Base-by-base conservation (phyloP, 805 yeast species). In the Saccharomycopsis amapae region DNA sequence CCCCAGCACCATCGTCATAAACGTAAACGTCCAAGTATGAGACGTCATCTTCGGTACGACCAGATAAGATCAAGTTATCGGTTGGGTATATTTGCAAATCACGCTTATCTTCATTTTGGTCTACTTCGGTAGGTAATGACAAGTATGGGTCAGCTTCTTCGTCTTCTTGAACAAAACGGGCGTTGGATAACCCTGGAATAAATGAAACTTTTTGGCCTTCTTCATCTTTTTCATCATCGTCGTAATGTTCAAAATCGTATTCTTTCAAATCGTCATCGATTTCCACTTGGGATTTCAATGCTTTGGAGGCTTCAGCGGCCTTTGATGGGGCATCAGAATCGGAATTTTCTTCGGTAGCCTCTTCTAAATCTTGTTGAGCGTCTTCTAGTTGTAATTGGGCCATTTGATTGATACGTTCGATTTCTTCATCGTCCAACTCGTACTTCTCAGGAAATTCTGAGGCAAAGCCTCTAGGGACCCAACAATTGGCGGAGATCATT, bases 401-500 rank as follows among this genome's bases (percentile, higher is more conserved):
- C 77, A 93, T 73, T 54, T 79, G 78, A 51, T 81, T 76, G 60
- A 93, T 88, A 65, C 97, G 76, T 47, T 78, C 90, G 85, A 93
- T 81, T 66, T 93, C 98, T 50, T 76, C 90, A 52, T 93, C 97
- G 55, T 88, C 81, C 45, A 90, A 67, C 55, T 86, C 95, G 57
- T 87, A 88, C 59, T 83, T 77, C 57, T 79, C 86, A 4, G 98
- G 97, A 60, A 81, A 85, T 63, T 89, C 97, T 32, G 94, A 76
- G 24, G 98, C 94, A 63, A 73, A 84, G 4, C 98, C 98, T 58
- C 96, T 78, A 41, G 97, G 97, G 20, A 90, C 96, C 97, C 98
- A 93, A 42, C 81, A 69, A 40, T 93, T 80, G 23, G 97, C 83
- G 33, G 98, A 87, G 53, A 90, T 82, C 96, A 89, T 88, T 28